Evolutionary conservation across 148 eudicot genomes (phyloP), one percentile per base, ranked within the genome.

Genomic region (Drosera capensis): DNA sequence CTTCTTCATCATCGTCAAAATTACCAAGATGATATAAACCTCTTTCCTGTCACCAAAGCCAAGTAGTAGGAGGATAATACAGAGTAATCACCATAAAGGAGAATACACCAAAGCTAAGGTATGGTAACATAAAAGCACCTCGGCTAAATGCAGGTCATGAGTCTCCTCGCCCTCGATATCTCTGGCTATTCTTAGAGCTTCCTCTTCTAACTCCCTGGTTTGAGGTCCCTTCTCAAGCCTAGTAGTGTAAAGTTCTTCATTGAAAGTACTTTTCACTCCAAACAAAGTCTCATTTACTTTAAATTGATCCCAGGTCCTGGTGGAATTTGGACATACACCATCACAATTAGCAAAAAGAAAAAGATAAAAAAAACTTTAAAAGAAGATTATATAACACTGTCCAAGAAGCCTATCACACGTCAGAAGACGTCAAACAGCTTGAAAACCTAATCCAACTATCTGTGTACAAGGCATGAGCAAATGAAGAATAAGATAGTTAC

Each of bases 161-260:
- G 99, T 81, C 15, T 75, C 95, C 73, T 90, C 99, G 13, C 95
- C 80, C 76, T 80, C 99, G 56, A 90, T 90, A 63, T 90, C 99
- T 62, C 94, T 78, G 17, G 99, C 99, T 54, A 90, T 67, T 65
- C 95, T 72, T 60, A 54, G 44, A 36, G 99, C 99, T 61, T 74
- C 77, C 57, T 54, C 86, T 59, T 92, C 99, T 51, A 75, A 59
- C 49, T 85, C 86, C 67, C 82, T 73, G 70, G 38, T 85, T 45
- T 78, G 85, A 45, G 95, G 94, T 20, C 95, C 99, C 67, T 54
- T 80, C 50, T 85, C 88, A 48, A 92, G 88, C 60, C 77, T 92
- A 36, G 99, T 92, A n/a, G 95, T 92, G 68, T 92, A 92, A 35
- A 92, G 80, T 11, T 92, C 99, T 78, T 92, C 99, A 48, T 92